Evolutionary conservation across 2,329 filamentous ascomycete species (phyloP), one percentile per base, ranked within the genome.

Genomic region (Ophiostoma tasmaniense): DNA sequence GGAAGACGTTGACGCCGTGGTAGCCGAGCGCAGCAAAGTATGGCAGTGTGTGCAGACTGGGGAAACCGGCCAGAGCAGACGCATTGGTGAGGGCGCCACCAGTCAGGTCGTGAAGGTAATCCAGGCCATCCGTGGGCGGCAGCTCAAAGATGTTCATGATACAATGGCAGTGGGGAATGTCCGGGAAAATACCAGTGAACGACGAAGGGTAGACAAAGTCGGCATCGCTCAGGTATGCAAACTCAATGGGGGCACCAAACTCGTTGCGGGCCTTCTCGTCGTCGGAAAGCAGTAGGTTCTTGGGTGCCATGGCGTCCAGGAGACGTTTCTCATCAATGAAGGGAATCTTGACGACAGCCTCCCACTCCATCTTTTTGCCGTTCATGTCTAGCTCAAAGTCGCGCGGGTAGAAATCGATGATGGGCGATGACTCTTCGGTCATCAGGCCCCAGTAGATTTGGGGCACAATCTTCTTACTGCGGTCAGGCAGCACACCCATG

Each of bases 291-390:
- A 90, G 80, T 59, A 89, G 82, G 72, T 98, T 93, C 77, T 90
- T 93, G 7, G 93, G 89, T 20, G 85, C 89, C 91, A 99, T 97
- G 8, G 94, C 95, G 50, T 83, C 80, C 68, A 99, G 83, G 2
- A 99, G 82, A 33, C 95, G 87, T 74, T 90, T 87, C 78, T 99
- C 94, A 70, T 99, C 92, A 72, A 99, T 99, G 79, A 99, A 99
- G 0, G 95, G 95, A 75, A 99, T 99, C 79, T 98, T 99, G 73
- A 99, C 93, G 50, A 99, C 94, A 35, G 95, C 95, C 77, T 99
- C 95, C 95, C 95, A 99, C 72, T 99, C 96, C 90, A 97, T 96
- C 81, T 97, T 99, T 82, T 99, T 99, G 70, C 95, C 96, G 74
- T 99, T 98, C 95, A 99, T 98, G 77, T 99, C 96, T 55, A 99